These are phyloP conservation scores for Blastomyces silverae DNA, from an alignment of 2,329 filamentous ascomycete species.

Conservation along the genomic window DNA sequence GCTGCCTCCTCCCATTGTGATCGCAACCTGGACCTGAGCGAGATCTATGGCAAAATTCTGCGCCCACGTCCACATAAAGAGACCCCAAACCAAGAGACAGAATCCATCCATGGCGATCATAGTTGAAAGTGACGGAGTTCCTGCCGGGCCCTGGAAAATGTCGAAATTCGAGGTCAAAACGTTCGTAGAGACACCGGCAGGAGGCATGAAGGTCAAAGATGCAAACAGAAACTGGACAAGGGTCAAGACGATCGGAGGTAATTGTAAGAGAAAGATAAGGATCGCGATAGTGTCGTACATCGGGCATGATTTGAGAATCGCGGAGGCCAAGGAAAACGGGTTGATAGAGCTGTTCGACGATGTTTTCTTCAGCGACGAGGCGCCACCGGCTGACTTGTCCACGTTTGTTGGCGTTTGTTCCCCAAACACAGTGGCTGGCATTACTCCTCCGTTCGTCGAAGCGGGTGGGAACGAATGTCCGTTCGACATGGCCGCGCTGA, in stretches of 20 bases:
- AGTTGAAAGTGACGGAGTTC: constrained; percentile 77
- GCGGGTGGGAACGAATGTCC: constrained; percentile 30
- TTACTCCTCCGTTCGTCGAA: constrained; percentile 28
- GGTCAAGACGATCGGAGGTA: constrained; percentile 80
- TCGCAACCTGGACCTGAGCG: constrained; percentile 86
- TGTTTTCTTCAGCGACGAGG: constrained; percentile 27
- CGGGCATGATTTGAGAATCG: constrained; percentile 81
- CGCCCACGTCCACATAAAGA: constrained; percentile 78
- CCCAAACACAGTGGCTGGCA: constrained; percentile 19
- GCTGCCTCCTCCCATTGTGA: constrained; percentile 76
- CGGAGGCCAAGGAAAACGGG: constrained; percentile 69
- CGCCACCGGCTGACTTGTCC: constrained; percentile 23
- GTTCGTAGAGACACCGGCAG: constrained; percentile 68
- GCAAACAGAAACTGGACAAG: constrained; percentile 89
- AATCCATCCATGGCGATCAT: constrained; percentile 77
- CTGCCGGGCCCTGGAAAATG: constrained; percentile 80
- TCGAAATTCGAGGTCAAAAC: constrained; percentile 74
- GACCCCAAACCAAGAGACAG: constrained; percentile 70
- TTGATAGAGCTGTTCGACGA: constrained; percentile 51
- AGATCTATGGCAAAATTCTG: constrained; percentile 85
- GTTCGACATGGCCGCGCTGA: constrained; percentile 32
- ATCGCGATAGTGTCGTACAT: constrained; percentile 94
- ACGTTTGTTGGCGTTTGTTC: constrained; percentile 29
- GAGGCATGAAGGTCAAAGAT: constrained; percentile 83
- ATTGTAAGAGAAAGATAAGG: constrained; percentile 87